A percentile compares a stretch with the other conserved stretches of the same genome.
Evolutionary conservation across 140 eudicot species (phyloP).

Genomic region (Cichorium intybus): DNA sequence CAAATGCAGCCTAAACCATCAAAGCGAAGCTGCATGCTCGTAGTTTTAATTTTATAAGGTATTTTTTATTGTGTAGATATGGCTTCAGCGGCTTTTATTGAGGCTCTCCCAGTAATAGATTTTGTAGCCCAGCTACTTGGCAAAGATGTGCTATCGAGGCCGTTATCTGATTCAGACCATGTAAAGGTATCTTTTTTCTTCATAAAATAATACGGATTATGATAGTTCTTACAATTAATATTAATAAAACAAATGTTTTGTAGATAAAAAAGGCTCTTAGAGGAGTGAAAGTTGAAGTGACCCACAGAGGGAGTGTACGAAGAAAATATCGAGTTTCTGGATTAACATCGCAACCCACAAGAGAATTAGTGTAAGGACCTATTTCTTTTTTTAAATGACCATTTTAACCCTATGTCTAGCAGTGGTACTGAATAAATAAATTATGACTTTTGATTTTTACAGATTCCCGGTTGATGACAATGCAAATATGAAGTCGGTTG

Average conservation of each 20-base stretch:
- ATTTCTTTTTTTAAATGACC: not conserved
- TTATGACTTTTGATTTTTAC: not conserved
- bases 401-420: not conserved
- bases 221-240: not conserved
- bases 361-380: conserved; percentile 64
- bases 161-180: conserved; percentile 69
- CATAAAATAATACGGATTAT: not conserved
- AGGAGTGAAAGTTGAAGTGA: conserved; percentile 85
- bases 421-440: not conserved
- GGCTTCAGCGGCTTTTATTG: conserved; percentile 85
- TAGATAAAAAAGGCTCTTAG: conserved; percentile 78
- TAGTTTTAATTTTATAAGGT: not conserved
- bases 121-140: conserved; percentile 77
- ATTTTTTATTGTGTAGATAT: conserved; percentile 39
- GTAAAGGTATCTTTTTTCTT: conserved; percentile 44
- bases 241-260: not conserved
- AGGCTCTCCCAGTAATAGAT: conserved; percentile 76
- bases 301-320: conserved; percentile 70
- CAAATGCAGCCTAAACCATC: too few relatives aligned
- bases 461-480: conserved; percentile 80
- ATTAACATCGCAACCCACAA: conserved; percentile 70
- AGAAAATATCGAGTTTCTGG: conserved; percentile 81
- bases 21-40: not conserved
- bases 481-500: conserved; percentile 71
- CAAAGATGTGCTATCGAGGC: conserved; percentile 58